phyloP scores from a whole-genome alignment of 495 filamentous ascomycete species.

The Barbatosphaeria neglecta region DNA sequence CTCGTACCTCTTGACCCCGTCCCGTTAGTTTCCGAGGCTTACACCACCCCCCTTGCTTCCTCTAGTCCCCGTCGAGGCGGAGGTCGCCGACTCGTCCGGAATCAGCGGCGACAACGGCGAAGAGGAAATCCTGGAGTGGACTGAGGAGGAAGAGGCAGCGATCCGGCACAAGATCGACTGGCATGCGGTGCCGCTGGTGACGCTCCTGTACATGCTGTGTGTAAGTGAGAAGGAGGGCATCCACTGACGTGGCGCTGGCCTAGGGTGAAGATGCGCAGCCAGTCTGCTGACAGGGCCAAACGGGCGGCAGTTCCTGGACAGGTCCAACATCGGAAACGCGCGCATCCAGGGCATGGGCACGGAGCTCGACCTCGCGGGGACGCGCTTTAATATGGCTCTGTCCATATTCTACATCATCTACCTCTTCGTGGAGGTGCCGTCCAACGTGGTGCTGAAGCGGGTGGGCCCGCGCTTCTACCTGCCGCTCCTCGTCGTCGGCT shows the following conservation, averaged over 20 bases:
- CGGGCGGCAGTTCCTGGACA: constrained; percentile 26
- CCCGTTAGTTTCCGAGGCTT: too few relatives aligned
- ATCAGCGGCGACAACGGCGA: background rate
- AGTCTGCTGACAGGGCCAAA: constrained; percentile 42
- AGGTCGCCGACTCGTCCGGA: background rate
- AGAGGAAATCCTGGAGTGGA: constrained; percentile 28
- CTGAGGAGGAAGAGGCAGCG: constrained; percentile 34
- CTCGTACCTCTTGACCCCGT: background rate
- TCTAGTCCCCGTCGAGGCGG: background rate
- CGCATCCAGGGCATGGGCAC: constrained; percentile 47
- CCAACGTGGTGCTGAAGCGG: constrained; percentile 52
- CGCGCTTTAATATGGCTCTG: constrained; percentile 47
- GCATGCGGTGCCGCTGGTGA: constrained; percentile 40
- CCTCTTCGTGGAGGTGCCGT: constrained; percentile 50
- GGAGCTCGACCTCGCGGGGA: constrained; percentile 38
- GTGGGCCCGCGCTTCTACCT: constrained; percentile 52
- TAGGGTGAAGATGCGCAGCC: background rate
- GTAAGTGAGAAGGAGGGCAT: constrained; percentile 31
- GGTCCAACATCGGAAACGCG: constrained; percentile 54
- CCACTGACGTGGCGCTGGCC: too few relatives aligned
- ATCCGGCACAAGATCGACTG: constrained; percentile 42
- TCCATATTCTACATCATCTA: constrained; percentile 60
- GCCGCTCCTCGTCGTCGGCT: constrained; percentile 41
- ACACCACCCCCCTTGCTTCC: too few relatives aligned
- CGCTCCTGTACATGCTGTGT: constrained; percentile 41